Evolutionary conservation across 75 land plant species (phyloP).

Genomic region (Isoetes taiwanensis): DNA sequence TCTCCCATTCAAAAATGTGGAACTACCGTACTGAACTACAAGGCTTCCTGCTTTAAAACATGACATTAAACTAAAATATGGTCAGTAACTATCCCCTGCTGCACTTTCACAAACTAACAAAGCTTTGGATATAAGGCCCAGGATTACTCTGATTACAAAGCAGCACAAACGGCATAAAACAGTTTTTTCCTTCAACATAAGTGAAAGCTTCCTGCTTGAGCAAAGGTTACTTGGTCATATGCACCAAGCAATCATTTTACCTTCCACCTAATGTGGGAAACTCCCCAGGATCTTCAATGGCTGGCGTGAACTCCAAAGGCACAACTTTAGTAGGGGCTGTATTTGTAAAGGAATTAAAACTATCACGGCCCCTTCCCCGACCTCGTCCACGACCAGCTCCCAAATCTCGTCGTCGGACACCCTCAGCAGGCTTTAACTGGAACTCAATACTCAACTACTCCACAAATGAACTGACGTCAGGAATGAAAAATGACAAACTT

Average conservation of each 20-base stretch:
- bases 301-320: background rate
- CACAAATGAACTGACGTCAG: background rate
- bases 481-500: background rate
- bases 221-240: too few relatives aligned
- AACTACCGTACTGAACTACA: too few relatives aligned
- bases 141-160: too few relatives aligned
- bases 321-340: slow-evolving; percentile 14
- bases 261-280: slow-evolving; percentile 44
- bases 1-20: too few relatives aligned
- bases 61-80: too few relatives aligned
- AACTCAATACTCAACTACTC: slow-evolving; percentile 56
- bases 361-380: slow-evolving; percentile 7
- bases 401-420: slow-evolving; percentile 19
- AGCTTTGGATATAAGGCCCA: too few relatives aligned
- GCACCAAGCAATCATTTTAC: slow-evolving; percentile 9
- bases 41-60: too few relatives aligned
- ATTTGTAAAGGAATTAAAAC: background rate
- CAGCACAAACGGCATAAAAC: too few relatives aligned
- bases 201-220: too few relatives aligned
- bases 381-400: slow-evolving; percentile 23
- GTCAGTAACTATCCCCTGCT: too few relatives aligned
- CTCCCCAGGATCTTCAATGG: slow-evolving; percentile 34
- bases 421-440: slow-evolving; percentile 39
- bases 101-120: too few relatives aligned
- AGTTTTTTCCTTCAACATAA: too few relatives aligned